Conservation (phyloP, 2,329 filamentous ascomycete genomes). For the Berkeleyomyces rouxiae region DNA sequence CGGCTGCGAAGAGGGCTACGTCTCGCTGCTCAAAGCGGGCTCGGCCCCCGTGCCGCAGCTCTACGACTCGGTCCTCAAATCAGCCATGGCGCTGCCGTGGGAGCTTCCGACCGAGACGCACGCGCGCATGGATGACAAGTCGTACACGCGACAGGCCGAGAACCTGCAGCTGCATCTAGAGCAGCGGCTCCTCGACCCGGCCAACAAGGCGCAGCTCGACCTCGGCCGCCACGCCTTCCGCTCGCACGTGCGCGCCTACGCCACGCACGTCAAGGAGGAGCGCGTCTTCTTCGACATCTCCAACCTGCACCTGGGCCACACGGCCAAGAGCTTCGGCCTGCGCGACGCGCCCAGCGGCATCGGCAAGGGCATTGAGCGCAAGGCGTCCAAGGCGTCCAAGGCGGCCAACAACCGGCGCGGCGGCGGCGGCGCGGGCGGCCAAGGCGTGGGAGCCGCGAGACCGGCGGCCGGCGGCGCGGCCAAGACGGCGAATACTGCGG, state of each 20-base stretch:
- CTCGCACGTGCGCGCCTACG: slow-evolving; percentile 84
- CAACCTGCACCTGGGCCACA: slow-evolving; percentile 75
- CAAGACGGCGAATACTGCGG: slow-evolving; percentile 25
- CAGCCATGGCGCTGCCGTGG: slow-evolving; percentile 44
- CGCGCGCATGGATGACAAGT: slow-evolving; percentile 26
- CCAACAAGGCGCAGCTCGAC: slow-evolving; percentile 52
- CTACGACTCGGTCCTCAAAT: slow-evolving; percentile 42
- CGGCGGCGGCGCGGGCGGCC: background rate
- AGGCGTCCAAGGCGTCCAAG: slow-evolving; percentile 24
- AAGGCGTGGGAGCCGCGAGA: background rate
- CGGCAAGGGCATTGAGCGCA: slow-evolving; percentile 36
- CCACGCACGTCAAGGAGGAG: slow-evolving; percentile 79
- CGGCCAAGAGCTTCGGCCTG: slow-evolving; percentile 84
- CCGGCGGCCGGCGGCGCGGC: slow-evolving; percentile 19
- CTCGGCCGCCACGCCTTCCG: slow-evolving; percentile 74
- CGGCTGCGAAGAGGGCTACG: slow-evolving; percentile 82
- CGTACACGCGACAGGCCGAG: slow-evolving; percentile 36
- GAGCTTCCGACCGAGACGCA: slow-evolving; percentile 57
- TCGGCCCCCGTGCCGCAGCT: slow-evolving; percentile 32
- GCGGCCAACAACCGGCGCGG: slow-evolving; percentile 13
- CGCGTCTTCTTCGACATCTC: slow-evolving; percentile 82
- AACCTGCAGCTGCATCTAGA: slow-evolving; percentile 42
- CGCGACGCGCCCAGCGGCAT: slow-evolving; percentile 80
- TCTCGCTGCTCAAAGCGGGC: slow-evolving; percentile 47
- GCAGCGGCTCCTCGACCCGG: slow-evolving; percentile 35